Evolutionary conservation across 1,284 basidiomycete species (phyloP).

Genomic region (Agroathelia rolfsii): DNA sequence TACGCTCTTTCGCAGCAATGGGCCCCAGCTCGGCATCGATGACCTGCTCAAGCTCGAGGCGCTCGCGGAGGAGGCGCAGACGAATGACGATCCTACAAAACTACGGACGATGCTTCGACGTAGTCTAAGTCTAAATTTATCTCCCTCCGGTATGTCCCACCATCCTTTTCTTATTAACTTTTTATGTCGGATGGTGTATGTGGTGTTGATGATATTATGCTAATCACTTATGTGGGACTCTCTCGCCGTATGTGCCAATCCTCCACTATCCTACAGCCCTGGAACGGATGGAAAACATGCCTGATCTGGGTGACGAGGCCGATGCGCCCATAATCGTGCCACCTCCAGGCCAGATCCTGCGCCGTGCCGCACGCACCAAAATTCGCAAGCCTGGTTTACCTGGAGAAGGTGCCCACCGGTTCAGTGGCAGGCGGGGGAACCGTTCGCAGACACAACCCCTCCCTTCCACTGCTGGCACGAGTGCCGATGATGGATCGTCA

Average conservation of each 20-base stretch:
- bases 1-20: constrained; percentile 50
- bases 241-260: constrained; percentile 10
- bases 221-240: constrained; percentile 8
- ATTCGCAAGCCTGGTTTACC: constrained; percentile 81
- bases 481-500: too few species aligned
- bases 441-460: constrained; percentile 26
- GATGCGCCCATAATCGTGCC: constrained; percentile 87
- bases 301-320: constrained; percentile 64
- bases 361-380: constrained; percentile 88
- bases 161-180: constrained; percentile 10
- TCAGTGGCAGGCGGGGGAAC: constrained; percentile 46
- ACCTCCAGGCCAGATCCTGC: constrained; percentile 80
- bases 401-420: constrained; percentile 76
- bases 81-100: constrained; percentile 76
- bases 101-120: constrained; percentile 77
- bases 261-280: constrained; percentile 39
- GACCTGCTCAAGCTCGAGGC: constrained; percentile 91
- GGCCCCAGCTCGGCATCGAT: constrained; percentile 76
- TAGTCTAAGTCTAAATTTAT: constrained; percentile 80
- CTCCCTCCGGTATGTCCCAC: constrained; percentile 66
- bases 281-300: constrained; percentile 55
- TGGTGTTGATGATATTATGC: constrained; percentile 8
- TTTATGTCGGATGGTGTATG: constrained; percentile 14
- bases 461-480: constrained; percentile 20
- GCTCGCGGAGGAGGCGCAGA: constrained; percentile 80